Percentiles rank a stretch among this genome's conserved stretches.
phyloP scores from a whole-genome alignment of 805 yeast genomes.

The Danielia reshetovae region DNA sequence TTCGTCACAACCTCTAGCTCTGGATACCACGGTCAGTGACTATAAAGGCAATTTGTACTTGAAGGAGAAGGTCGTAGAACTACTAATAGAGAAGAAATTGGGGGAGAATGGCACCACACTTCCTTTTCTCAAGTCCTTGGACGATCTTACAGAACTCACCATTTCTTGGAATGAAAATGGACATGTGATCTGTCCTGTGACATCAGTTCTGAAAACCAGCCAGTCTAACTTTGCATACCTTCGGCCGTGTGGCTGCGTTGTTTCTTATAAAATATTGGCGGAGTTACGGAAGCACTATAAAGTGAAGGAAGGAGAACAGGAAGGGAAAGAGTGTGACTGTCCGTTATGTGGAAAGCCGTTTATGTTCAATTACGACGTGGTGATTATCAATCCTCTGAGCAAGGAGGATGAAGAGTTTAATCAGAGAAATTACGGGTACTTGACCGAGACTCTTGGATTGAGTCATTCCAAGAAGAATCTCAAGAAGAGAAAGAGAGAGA shows the following conservation, averaged over 20 bases:
- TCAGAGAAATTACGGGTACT: slow-evolving; percentile 10
- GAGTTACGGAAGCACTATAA: slow-evolving; percentile 14
- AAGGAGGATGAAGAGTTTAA: slow-evolving; percentile 10
- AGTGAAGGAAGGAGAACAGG: slow-evolving; percentile 4
- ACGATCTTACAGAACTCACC: slow-evolving; percentile 12
- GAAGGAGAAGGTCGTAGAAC: slow-evolving; percentile 59
- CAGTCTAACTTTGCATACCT: slow-evolving; percentile 23
- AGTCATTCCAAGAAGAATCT: slow-evolving; percentile 24
- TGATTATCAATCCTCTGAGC: slow-evolving; percentile 25
- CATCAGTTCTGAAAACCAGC: slow-evolving; percentile 16
- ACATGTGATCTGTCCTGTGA: slow-evolving; percentile 30
- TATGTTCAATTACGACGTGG: slow-evolving; percentile 26
- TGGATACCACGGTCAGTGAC: slow-evolving; percentile 60
- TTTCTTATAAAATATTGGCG: slow-evolving; percentile 22
- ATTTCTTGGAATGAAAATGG: slow-evolving; percentile 10
- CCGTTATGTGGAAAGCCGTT: slow-evolving; percentile 28
- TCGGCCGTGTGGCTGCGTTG: slow-evolving; percentile 38
- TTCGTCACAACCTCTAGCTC: slow-evolving; percentile 37
- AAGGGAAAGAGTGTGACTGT: slow-evolving; percentile 20
- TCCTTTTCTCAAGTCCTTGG: slow-evolving; percentile 1
- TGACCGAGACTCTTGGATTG: slow-evolving; percentile 12
- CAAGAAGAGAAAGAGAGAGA: slow-evolving; percentile 10
- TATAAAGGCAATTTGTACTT: slow-evolving; percentile 61
- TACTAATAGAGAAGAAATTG: slow-evolving; percentile 40
- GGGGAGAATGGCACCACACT: neutral